Base-by-base conservation (phyloP, 352 stramenopile species). In the Phytophthora crassamura region DNA sequence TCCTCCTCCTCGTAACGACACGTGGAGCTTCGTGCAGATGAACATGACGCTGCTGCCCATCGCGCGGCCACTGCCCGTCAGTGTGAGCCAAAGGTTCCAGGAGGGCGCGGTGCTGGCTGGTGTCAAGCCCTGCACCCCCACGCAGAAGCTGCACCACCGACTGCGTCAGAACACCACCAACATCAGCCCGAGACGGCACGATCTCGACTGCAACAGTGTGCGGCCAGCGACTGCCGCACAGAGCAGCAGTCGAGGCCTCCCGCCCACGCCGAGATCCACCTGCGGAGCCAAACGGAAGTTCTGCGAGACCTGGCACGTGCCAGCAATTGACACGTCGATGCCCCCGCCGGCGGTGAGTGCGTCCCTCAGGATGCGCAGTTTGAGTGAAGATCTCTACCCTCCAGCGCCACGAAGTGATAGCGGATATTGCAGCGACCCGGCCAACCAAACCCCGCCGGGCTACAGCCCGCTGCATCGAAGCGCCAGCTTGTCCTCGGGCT, bases 1-100 rank as follows among this genome's bases (percentile, higher is more conserved):
- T n/a, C 32, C 45, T n/a, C 32, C 45, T 4, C 7, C 43, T 33
- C 52, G 53, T 34, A 66, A 41, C 25, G 59, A 69, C 32, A 63
- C 83, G 12, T 94, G 85, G 85, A 94, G 58, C 62, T 94, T 94
- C 51, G 85, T 94, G 35, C 83, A 92, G 70, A 94, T 94, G 85
- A 94, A 94, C 64, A 94, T 92, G 85, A 82, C 76, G 46, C 69
- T 94, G 40, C 60, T 94, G 34, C 85, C 85, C 3, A 94, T 94
- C 55, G 85, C 85, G 36, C 78, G 82, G 2, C 85, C 85, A 30
- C 59, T 88, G 39, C 85, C 83, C 3, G 81, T 92, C 25, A 80
- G 58, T 22, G 68, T 87, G 16, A 49, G 47, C 9, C 62, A 82
- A 50, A 77, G 74, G 14, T 50, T 82, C 30, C 69, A 88, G 25